Conservation (phyloP, 495 filamentous ascomycete genomes). For the Corynascus novoguineensis region DNA sequence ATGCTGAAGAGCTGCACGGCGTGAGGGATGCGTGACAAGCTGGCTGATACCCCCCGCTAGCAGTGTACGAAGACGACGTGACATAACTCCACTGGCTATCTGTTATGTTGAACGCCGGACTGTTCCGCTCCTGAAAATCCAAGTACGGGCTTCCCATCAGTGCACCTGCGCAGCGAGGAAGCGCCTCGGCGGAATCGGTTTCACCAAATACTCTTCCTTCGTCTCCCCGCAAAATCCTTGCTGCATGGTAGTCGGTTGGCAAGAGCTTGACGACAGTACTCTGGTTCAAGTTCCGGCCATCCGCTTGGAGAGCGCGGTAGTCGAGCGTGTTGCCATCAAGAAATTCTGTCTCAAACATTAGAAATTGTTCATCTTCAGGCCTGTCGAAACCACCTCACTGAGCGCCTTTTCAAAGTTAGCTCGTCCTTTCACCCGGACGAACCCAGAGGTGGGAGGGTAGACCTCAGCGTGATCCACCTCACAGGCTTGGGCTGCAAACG, state of each 20-base stretch:
- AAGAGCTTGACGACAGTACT: conserved; percentile 13
- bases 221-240: background rate
- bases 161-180: background rate
- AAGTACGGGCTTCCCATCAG: background rate
- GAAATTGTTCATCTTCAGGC: background rate
- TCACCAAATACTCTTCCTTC: background rate
- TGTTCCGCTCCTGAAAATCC: background rate
- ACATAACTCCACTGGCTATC: background rate
- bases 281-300: conserved; percentile 15
- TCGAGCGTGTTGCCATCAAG: conserved; percentile 23
- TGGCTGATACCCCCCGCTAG: background rate
- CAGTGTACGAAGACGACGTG: background rate
- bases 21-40: background rate
- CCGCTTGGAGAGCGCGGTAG: conserved; percentile 17
- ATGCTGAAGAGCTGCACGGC: background rate
- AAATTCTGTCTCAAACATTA: conserved; percentile 1
- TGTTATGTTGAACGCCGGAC: background rate
- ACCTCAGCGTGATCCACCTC: conserved; percentile 22
- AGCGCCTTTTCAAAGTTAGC: conserved; percentile 25
- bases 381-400: conserved; percentile 6
- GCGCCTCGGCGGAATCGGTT: background rate
- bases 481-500: conserved; percentile 13
- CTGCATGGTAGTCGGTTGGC: conserved; percentile 12
- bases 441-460: conserved; percentile 21
- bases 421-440: conserved; percentile 19